These are phyloP conservation scores for Monosporascus sp. DNA, from an alignment of 2,329 filamentous ascomycete genomes.

Conservation along the genomic window DNA sequence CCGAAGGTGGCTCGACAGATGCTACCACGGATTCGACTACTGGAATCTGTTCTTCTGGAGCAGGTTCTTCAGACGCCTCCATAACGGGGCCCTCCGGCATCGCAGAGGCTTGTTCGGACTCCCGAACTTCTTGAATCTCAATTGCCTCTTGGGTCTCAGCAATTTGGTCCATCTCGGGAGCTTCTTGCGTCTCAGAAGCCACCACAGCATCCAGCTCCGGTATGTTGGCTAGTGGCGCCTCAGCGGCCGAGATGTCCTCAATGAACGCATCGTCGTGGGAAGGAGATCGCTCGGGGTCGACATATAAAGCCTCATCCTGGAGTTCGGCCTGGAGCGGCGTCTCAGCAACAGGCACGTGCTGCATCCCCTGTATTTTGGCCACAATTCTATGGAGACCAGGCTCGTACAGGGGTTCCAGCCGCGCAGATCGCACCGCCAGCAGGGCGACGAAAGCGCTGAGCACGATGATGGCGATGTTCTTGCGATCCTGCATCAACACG, in stretches of 20 bases:
- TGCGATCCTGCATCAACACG: conserved; percentile 51
- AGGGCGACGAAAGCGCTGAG: conserved; percentile 50
- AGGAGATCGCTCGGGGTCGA: neutral
- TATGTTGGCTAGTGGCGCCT: no score
- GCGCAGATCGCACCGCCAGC: conserved; percentile 37
- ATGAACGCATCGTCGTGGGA: no score
- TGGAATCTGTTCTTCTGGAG: neutral
- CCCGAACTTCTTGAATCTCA: neutral
- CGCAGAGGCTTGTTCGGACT: neutral
- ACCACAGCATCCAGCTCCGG: neutral
- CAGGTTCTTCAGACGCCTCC: neutral
- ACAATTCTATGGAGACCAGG: conserved; percentile 20
- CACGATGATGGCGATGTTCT: conserved; percentile 53
- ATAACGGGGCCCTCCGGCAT: neutral
- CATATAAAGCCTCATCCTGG: neutral
- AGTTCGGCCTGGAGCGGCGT: conserved; percentile 1
- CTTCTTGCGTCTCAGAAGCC: neutral
- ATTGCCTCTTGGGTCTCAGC: neutral
- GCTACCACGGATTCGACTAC: neutral
- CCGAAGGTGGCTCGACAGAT: no score
- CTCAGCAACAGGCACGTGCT: conserved; percentile 13
- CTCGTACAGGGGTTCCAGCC: conserved; percentile 23
- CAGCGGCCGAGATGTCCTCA: no score
- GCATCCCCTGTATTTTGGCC: conserved; percentile 14
- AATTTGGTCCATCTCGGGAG: neutral